Conservation (phyloP, 2,329 filamentous ascomycete species). For the Beauveria caledonica region DNA sequence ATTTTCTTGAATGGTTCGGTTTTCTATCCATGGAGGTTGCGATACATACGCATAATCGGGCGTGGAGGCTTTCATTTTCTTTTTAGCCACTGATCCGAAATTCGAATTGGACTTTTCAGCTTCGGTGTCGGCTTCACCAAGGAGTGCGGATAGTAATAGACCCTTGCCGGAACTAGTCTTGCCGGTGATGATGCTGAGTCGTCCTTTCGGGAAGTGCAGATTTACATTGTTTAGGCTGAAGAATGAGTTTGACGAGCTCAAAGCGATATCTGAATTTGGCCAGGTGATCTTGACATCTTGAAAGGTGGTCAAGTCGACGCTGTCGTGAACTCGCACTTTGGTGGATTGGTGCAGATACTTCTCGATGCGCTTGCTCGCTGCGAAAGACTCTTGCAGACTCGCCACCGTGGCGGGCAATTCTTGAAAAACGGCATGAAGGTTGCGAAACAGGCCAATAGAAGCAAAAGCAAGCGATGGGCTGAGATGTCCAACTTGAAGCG, state of each 20-base stretch:
- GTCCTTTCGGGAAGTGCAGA: slow-evolving; percentile 51
- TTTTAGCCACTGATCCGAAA: slow-evolving; percentile 18
- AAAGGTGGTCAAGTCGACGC: background rate
- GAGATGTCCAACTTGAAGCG: slow-evolving; percentile 1
- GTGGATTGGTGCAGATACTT: slow-evolving; percentile 1
- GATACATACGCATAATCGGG: slow-evolving; percentile 60
- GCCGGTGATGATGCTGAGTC: slow-evolving; percentile 60
- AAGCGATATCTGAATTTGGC: background rate
- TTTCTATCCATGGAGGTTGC: slow-evolving; percentile 71
- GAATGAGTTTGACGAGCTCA: slow-evolving; percentile 35
- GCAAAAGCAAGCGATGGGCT: slow-evolving; percentile 13
- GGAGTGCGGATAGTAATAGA: slow-evolving; percentile 56
- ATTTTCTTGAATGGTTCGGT: slow-evolving; percentile 62
- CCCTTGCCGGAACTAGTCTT: slow-evolving; percentile 65
- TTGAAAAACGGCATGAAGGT: slow-evolving; percentile 6
- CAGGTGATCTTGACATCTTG: slow-evolving; percentile 5
- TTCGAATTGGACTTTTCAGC: slow-evolving; percentile 28
- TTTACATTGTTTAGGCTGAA: slow-evolving; percentile 52
- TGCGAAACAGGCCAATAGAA: slow-evolving; percentile 9
- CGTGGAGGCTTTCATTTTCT: slow-evolving; percentile 53
- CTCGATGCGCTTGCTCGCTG: slow-evolving; percentile 8
- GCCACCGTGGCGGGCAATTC: slow-evolving; percentile 5
- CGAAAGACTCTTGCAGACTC: slow-evolving; percentile 4
- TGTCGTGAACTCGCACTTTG: background rate
- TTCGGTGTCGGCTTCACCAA: slow-evolving; percentile 60